Conservation (phyloP, 192 early-diverging fungal species). For the Geranomyces michiganensis region DNA sequence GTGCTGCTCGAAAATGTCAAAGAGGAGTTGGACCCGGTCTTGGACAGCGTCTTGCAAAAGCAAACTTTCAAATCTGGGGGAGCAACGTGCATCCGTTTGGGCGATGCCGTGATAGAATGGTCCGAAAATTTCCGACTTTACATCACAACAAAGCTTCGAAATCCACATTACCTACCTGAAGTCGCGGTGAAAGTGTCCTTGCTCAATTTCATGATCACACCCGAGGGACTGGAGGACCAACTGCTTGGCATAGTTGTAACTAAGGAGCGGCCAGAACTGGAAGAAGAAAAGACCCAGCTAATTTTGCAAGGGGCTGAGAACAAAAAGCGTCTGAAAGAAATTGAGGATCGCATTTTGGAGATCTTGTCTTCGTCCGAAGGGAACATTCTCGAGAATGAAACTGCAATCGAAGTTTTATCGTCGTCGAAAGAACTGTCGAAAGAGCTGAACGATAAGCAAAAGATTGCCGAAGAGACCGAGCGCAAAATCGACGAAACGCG, state of each 20-base stretch:
- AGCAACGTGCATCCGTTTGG: constrained; percentile 59
- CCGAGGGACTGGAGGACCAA: constrained; percentile 68
- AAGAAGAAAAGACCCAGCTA: constrained; percentile 70
- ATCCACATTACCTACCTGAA: constrained; percentile 70
- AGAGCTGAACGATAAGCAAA: constrained; percentile 68
- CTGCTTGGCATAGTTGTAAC: constrained; percentile 65
- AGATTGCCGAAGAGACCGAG: constrained; percentile 70
- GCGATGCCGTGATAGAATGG: constrained; percentile 69
- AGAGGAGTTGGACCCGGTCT: constrained; percentile 68
- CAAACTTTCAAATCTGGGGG: constrained; percentile 67
- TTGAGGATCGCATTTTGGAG: constrained; percentile 64
- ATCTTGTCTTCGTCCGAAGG: constrained; percentile 67
- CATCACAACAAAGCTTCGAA: constrained; percentile 68
- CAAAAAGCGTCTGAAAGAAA: constrained; percentile 66
- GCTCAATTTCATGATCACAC: constrained; percentile 74
- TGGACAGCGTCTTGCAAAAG: constrained; percentile 65
- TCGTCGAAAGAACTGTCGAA: constrained; percentile 61
- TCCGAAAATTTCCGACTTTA: constrained; percentile 60
- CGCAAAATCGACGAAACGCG: constrained; percentile 69
- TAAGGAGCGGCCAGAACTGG: constrained; percentile 66
- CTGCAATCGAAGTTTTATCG: constrained; percentile 64
- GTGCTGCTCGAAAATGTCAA: constrained; percentile 70
- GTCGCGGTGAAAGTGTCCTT: constrained; percentile 64
- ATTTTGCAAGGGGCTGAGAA: constrained; percentile 67
- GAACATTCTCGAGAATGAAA: constrained; percentile 70